Conservation (phyloP, 768 basidiomycete genomes). For the Phaffia tasmanica region DNA sequence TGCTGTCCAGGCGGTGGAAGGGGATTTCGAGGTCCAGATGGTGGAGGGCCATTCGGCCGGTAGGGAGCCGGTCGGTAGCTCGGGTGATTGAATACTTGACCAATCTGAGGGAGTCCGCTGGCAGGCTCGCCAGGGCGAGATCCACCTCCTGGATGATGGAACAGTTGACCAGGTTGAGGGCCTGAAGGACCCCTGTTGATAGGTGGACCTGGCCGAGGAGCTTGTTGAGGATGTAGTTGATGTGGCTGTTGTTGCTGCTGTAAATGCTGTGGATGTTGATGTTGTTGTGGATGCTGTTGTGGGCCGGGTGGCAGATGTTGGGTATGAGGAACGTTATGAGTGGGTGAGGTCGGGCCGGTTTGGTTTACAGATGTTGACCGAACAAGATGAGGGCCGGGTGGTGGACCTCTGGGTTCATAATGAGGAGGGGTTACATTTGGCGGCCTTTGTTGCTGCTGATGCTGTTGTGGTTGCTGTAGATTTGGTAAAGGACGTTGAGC, state of each 20-base stretch:
- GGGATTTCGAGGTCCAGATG: background rate
- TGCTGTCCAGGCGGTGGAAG: conserved; percentile 1
- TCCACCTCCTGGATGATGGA: conserved; percentile 24
- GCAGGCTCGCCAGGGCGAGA: conserved; percentile 5
- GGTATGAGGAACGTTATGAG: conserved; percentile 1
- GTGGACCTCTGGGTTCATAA: background rate
- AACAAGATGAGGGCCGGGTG: conserved; percentile 4
- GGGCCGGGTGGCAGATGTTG: conserved; percentile 11
- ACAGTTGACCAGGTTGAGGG: conserved; percentile 28
- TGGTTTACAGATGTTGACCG: background rate
- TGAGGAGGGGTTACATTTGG: conserved; percentile 1
- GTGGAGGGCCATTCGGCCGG: conserved; percentile 12
- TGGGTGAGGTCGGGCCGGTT: background rate
- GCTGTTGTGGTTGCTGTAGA: conserved; percentile 13
- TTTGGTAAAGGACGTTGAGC: background rate
- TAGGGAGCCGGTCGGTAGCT: conserved; percentile 21
- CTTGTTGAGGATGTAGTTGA: conserved; percentile 18
- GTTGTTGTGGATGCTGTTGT: background rate
- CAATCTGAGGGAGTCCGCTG: conserved; percentile 27
- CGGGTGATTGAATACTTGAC: conserved; percentile 24
- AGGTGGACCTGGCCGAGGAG: background rate
- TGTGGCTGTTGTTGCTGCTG: conserved; percentile 20
- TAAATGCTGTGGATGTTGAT: conserved; percentile 18
- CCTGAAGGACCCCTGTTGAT: conserved; percentile 6
- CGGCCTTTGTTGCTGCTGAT: conserved; percentile 9